Base-by-base conservation (phyloP, 768 basidiomycete species). In the Panus rudis region DNA sequence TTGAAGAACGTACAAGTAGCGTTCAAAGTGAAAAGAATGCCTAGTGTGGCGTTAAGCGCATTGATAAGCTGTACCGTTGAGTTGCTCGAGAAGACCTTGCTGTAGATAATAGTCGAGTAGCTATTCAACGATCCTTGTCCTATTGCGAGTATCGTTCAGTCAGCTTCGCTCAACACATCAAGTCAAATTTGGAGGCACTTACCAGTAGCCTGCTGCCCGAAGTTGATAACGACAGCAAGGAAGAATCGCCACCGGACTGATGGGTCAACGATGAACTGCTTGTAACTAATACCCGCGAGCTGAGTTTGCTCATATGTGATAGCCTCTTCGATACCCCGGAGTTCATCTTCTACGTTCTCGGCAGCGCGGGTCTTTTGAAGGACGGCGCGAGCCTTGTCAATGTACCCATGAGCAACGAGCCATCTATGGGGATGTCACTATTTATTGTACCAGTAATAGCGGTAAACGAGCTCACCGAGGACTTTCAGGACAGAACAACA, bases 101-200 rank as follows among this genome's bases (percentile, higher is more conserved):
- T 32, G 30, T 42, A 42, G 20, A 42, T 42, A 30, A 42, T 42
- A 14, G 41, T 42, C 12, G 41, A 42, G 26, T 42, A 42, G 41
- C 30, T 42, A 20, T 42, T 42, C 17, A 42, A 30, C 6, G 41
- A 42, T 31, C 41, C 41, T 21, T 42, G 41, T 6, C 41, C 41
- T 42, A 20, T 14, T n/a, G n/a, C n/a, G 26, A 35, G 7, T 6
- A 42, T 19, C 10, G 35, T 7, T 40, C 11, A 42, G 12, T 42
- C 6, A n/a, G n/a, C n/a, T n/a, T n/a, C n/a, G n/a, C n/a, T n/a
- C 30, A n/a, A 32, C 12, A n/a, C 8, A 13, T 19, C 13, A 26
- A 26, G 41, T 22, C 14, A 34, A 7, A 7, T 10, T 14, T 24
- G 30, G 21, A n/a, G 22, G 6, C 6, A 42, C 6, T 42, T 20